phyloP scores from a whole-genome alignment of 306 rosid species.

The Alnus rubra region DNA sequence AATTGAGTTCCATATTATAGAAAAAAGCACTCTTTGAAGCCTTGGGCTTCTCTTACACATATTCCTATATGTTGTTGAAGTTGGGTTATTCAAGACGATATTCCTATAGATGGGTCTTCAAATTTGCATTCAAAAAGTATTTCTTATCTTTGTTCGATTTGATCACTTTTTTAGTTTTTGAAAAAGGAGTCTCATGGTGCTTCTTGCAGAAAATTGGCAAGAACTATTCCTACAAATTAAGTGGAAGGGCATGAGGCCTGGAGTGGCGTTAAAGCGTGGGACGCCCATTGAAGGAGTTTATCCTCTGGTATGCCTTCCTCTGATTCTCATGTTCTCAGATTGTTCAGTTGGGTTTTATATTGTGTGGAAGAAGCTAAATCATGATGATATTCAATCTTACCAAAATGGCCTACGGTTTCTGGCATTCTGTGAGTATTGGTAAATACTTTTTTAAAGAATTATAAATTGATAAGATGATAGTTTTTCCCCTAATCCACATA shows the following conservation, averaged over 20 bases:
- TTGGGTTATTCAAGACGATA: too few relatives aligned
- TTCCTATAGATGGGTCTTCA: too few relatives aligned
- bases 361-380: neutral
- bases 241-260: constrained; percentile 75
- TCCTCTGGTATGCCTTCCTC: constrained; percentile 63
- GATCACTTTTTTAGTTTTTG: constrained; percentile 22
- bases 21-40: too few relatives aligned
- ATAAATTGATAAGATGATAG: neutral
- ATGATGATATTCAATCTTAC: neutral
- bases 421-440: neutral
- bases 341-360: constrained; percentile 1
- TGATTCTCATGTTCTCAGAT: constrained; percentile 2
- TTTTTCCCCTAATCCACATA: constrained; percentile 37
- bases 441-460: neutral
- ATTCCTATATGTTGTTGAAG: too few relatives aligned
- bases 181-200: constrained; percentile 4
- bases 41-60: too few relatives aligned
- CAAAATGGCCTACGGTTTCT: neutral
- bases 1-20: too few relatives aligned
- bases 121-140: too few relatives aligned
- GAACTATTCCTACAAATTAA: constrained; percentile 64
- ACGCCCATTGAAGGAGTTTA: constrained; percentile 78
- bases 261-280: constrained; percentile 79
- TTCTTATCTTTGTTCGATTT: neutral
- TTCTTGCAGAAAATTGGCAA: constrained; percentile 77